Evolutionary conservation across 1,284 basidiomycete genomes (phyloP).

Genomic region (Microstroma glucosiphilum): DNA sequence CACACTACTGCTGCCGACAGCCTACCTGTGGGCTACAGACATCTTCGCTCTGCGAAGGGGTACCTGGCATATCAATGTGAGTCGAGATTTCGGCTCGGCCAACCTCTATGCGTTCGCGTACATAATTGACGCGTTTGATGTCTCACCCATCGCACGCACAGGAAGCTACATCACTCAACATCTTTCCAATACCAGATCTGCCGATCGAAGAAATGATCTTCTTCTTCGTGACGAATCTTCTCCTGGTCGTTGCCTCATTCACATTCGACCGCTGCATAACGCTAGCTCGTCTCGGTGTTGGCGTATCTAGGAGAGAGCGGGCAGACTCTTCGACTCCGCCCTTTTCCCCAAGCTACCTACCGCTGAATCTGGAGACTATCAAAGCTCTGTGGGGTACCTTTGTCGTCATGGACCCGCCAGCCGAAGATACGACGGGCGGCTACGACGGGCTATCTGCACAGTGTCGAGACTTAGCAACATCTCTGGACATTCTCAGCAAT

Average conservation of each 20-base stretch:
- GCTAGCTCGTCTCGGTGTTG: constrained; percentile 20
- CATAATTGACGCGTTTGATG: no score
- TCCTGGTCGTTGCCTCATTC: constrained; percentile 41
- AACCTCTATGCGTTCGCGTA: not conserved
- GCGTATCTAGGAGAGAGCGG: not conserved
- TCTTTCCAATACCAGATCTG: constrained; percentile 39
- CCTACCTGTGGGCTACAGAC: constrained; percentile 35
- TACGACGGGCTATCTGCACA: not conserved
- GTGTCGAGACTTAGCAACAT: not conserved
- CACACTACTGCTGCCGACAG: constrained; percentile 21
- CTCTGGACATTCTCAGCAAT: constrained; percentile 13
- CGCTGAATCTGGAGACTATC: constrained; percentile 21
- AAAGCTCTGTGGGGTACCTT: constrained; percentile 31
- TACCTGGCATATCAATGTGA: constrained; percentile 42
- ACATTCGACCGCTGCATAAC: constrained; percentile 42
- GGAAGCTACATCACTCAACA: constrained; percentile 32
- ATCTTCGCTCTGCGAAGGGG: constrained; percentile 37
- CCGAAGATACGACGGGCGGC: not conserved
- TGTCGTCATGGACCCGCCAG: constrained; percentile 4
- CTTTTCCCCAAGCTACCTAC: constrained; percentile 31
- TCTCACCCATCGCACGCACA: not conserved
- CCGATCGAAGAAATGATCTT: constrained; percentile 46
- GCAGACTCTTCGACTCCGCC: constrained; percentile 9
- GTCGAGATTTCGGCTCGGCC: not conserved
- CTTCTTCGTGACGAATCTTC: constrained; percentile 44